Evolutionary conservation across 140 eudicot genomes (phyloP).

Genomic region (Ambrosia hybrid): DNA sequence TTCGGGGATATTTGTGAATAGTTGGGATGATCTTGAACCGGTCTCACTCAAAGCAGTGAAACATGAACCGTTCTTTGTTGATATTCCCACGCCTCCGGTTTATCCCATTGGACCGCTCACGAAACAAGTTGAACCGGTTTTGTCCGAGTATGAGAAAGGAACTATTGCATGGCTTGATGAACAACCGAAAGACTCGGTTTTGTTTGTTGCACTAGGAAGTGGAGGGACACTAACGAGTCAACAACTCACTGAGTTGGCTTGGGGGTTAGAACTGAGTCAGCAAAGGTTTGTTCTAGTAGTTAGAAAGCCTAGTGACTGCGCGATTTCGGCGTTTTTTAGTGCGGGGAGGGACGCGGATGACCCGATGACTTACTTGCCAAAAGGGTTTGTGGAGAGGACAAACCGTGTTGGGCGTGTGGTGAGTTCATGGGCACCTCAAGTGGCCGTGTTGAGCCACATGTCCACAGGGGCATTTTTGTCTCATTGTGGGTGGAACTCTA

Average conservation of each 20-base stretch:
- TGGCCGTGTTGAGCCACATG: constrained; percentile 40
- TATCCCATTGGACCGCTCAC: constrained; percentile 48
- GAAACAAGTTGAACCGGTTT: constrained; percentile 24
- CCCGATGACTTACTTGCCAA: constrained; percentile 38
- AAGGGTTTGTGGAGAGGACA: constrained; percentile 43
- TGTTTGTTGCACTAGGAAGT: constrained; percentile 48
- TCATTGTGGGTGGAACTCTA: constrained; percentile 75
- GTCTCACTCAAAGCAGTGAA: constrained; percentile 16
- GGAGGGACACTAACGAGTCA: constrained; percentile 46
- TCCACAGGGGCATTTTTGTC: constrained; percentile 51
- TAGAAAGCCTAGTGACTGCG: constrained; percentile 34
- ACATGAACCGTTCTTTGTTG: constrained; percentile 22
- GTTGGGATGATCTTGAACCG: constrained; percentile 51
- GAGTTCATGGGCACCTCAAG: constrained; percentile 58
- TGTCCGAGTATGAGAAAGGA: not conserved
- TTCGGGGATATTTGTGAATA: constrained; percentile 43
- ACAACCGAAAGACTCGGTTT: constrained; percentile 48
- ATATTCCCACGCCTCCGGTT: constrained; percentile 43
- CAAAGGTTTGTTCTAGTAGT: constrained; percentile 48
- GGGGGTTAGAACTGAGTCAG: constrained; percentile 53
- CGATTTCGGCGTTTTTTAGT: constrained; percentile 24
- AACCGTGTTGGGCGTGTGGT: constrained; percentile 40
- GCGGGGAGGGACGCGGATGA: constrained; percentile 25
- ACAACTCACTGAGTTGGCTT: constrained; percentile 55
- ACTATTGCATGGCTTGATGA: constrained; percentile 44